Evolutionary conservation across 2,329 filamentous ascomycete genomes (phyloP).

Genomic region (Purpureocillium lavendulum): DNA sequence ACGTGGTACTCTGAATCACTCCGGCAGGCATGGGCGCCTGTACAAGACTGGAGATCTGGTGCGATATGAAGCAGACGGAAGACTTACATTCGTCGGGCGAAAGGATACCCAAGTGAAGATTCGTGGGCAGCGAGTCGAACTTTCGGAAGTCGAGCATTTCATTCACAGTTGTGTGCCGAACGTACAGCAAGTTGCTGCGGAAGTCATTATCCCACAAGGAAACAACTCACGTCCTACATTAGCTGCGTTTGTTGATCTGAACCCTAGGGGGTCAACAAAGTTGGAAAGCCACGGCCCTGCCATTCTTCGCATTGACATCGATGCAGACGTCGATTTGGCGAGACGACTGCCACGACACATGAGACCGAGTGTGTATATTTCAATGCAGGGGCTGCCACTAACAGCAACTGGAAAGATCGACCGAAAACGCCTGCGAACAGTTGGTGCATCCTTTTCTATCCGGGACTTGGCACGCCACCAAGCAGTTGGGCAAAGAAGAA

Average conservation of each 20-base stretch:
- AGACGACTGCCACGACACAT: too few relatives aligned
- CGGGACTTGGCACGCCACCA: too few relatives aligned
- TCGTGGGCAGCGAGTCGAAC: conserved; percentile 47
- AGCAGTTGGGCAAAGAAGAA: too few relatives aligned
- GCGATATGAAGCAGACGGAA: conserved; percentile 28
- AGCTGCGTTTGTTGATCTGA: not conserved
- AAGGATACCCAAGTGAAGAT: conserved; percentile 52
- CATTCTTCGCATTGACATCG: not conserved
- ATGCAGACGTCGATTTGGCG: too few relatives aligned
- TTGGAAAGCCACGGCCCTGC: too few relatives aligned
- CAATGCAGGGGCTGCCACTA: too few relatives aligned
- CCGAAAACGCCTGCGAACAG: too few relatives aligned
- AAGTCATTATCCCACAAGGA: conserved; percentile 1
- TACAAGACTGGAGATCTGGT: conserved; percentile 43
- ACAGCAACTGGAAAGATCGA: too few relatives aligned
- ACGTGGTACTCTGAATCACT: not conserved
- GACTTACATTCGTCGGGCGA: conserved; percentile 36
- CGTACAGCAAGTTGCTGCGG: conserved; percentile 4
- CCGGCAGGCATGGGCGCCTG: conserved; percentile 16
- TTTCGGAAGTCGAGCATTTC: conserved; percentile 18
- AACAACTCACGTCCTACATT: not conserved
- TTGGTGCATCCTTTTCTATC: too few relatives aligned
- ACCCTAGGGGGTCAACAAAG: too few relatives aligned
- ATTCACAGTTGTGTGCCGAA: conserved; percentile 1
- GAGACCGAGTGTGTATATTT: too few relatives aligned